Base-by-base conservation (phyloP, 768 basidiomycete genomes). In the Suillus luteus region DNA sequence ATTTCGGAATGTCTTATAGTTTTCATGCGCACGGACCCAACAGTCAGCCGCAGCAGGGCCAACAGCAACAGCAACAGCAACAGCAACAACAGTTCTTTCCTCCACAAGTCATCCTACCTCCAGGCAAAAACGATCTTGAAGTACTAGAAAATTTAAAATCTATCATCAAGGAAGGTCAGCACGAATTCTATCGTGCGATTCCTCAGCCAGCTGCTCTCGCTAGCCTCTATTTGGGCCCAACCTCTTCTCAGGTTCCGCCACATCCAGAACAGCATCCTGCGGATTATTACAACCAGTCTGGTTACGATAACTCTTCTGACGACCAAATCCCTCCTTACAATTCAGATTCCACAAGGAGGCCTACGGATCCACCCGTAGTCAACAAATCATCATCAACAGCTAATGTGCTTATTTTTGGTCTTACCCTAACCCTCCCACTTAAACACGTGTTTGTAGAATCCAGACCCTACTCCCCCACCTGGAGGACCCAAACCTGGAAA, bases 131-230 rank as follows among this genome's bases (percentile, higher is more conserved):
- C 71, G 91, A 92, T 76, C 82, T 92, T 65, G 88, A 91, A 72
- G 82, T 87, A 38, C 82, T 93, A 64, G 86, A 92, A 76, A 86
- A 86, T 62, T 85, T 93, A 73, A 92, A 93, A 74, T 78, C 85
- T 27, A 78, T 83, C 62, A 92, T 93, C 75, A 88, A 86, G 70
- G 81, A 79, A 38, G 85, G 84, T 58, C 90, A 93, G 70, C 91
- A 93, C 74, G 85, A 89, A 62, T 79, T 86, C 68, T 93, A 85
- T 73, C 83, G 84, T 27, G 84, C 90, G 35, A 71, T 84, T 54
- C 89, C 91, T 31, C 82, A 86, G 64, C 91, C 90, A 35, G 80
- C 80, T 17, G 83, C 81, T 57, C 84, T 93, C 44, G 87, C 86
- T 41, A 81, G 78, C 55, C 76, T 90, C 62, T 92, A 90, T 75